Base-by-base conservation (phyloP, 352 stramenopile genomes). In the Pythium rishiriense region DNA sequence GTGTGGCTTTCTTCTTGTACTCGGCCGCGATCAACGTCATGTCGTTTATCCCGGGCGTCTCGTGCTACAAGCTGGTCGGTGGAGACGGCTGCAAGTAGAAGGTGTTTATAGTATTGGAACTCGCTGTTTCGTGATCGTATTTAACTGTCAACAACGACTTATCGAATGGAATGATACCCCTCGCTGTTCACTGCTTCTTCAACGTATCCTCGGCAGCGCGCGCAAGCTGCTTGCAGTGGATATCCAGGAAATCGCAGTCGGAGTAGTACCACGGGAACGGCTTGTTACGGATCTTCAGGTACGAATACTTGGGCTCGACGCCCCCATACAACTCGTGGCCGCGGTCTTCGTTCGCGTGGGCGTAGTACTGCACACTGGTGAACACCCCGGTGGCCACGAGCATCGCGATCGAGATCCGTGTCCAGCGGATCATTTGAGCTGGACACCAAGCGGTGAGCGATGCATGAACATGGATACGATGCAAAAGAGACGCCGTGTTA, bases 211-310 rank as follows among this genome's bases (percentile, higher is more conserved):
- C 63, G 17, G 68, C 68, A 0, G 50, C 62, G 4, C 41, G 41
- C 11, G 63, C 68, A 7, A 64, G 17, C n/a, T 63, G 17, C 50
- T 73, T 76, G 64, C 69, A 76, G 39, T 70, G 49, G 15, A 67
- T 62, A 35, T 76, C 69, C 21, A 76, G 54, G 35, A 76, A 55
- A 37, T 76, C 67, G 45, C 69, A 76, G 59, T 73, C 64, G 17
- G 69, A 76, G 29, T 64, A 69, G 31, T 76, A 49, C 69, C 69
- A 76, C 37, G 69, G 69, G 55, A 56, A 76, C 3, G 64, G 69
- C 39, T 76, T 76, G 64, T 65, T 76, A 50, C 69, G 69, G 58
- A 76, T 48, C 58, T 76, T 76, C 25, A 73, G 67, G 54, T 76
- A 71, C 15, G 64, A 26, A 37, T 70, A 76, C 37, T 58, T 50